phyloP scores from a whole-genome alignment of 306 rosid genomes.

The Hippophae tibetana region DNA sequence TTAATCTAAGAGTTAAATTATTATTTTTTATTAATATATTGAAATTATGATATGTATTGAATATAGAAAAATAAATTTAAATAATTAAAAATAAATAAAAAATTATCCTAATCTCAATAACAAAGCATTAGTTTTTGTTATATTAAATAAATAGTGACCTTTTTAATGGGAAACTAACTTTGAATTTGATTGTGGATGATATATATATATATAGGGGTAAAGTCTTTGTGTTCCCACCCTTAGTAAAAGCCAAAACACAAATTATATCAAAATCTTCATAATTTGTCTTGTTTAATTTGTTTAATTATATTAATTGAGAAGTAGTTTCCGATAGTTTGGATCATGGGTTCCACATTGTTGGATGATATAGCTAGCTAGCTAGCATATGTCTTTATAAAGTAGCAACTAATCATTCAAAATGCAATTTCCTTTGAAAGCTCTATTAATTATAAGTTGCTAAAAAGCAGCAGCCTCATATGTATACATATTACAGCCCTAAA shows the following conservation, averaged over 20 bases:
- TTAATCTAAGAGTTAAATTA: too few relatives aligned
- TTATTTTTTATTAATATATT: too few relatives aligned
- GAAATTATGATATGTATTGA: too few relatives aligned
- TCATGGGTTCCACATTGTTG: constrained; percentile 37
- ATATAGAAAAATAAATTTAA: too few relatives aligned
- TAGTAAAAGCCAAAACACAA: constrained; percentile 21
- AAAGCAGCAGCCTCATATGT: too few relatives aligned
- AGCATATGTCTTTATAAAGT: constrained; percentile 14
- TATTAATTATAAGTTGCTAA: too few relatives aligned
- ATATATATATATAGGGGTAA: constrained; percentile 11
- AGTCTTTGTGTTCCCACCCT: constrained; percentile 29
- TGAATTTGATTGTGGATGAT: constrained; percentile 4
- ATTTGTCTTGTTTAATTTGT: background rate
- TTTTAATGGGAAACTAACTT: constrained; percentile 11
- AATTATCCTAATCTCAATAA: background rate
- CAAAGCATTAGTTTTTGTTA: background rate
- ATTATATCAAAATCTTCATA: constrained; percentile 6
- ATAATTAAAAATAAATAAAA: constrained; percentile 5
- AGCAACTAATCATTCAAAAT: background rate
- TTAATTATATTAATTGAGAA: constrained; percentile 8
- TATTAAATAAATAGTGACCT: constrained; percentile 14
- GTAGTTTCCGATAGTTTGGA: constrained; percentile 2
- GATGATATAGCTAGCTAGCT: constrained; percentile 17
- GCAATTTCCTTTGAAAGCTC: too few relatives aligned
- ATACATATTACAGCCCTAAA: too few relatives aligned